Evolutionary conservation across 1,284 basidiomycete genomes (phyloP), one percentile per base, ranked within the genome.

Genomic region (Chalciporus sp.): DNA sequence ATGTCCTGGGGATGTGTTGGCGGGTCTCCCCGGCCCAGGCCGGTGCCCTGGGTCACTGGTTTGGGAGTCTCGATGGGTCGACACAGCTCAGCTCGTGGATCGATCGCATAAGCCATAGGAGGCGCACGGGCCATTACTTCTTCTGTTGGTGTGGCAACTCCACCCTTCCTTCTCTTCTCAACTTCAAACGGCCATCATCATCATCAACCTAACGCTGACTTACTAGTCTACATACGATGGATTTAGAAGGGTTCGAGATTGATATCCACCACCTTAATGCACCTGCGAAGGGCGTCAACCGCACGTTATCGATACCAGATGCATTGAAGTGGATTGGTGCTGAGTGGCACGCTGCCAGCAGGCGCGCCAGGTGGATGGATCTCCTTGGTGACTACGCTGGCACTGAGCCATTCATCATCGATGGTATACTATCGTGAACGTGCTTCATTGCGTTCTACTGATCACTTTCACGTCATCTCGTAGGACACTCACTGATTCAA

Each of bases 311-410:
- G 35, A 43, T 62, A 27, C 26, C 44, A 12, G 53, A 62, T 12
- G 67, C 71, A 0, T 48, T 77, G 7, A 56, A 66, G 14, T 52
- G 57, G 44, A 52, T 76, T 8, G 75, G 79, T 56, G 52, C 57
- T 27, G 48, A 51, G n/a, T 80, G 77, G 77, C 79, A 74, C 55
- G 61, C 58, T 16, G 65, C 72, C 12, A 70, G 67, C 53, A 71
- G 73, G 55, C 58, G 70, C 17, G 78, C 77, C 4, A 64, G 83
- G 60, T 84, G 82, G 79, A 86, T 88, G 84, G 85, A 88, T 62
- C 72, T 88, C 4, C 69, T 88, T 28, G 85, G 85, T 12, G 86
- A 88, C 63, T 88, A 85, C 63, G 86, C 82, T 29, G 86, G 86
- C 1, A 76, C 67, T 33, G 86, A 88, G 62, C 74, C 76, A n/a